Evolutionary conservation across 2,329 filamentous ascomycete genomes (phyloP), one percentile per base, ranked within the genome.

Genomic region (Colletotrichum sp.): DNA sequence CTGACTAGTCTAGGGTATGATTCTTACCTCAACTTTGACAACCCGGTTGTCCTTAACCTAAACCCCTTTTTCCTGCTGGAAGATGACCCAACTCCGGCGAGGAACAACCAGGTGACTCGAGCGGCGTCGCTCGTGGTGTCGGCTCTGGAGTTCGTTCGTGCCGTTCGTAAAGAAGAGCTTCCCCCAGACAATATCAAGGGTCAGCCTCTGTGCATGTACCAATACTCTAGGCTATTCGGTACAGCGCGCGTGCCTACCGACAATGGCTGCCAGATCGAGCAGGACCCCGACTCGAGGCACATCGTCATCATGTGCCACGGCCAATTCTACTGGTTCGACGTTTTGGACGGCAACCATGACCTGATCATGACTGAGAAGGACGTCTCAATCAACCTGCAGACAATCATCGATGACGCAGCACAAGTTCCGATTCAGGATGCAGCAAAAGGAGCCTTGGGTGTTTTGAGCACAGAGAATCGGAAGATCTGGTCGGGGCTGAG

Each of bases 241-340:
- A 98, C 97, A 1, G 96, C 97, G 61, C 92, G 97, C 78, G 95
- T 99, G 10, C 97, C 97, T 0, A 98, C 96, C 1, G 95, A 98
- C 34, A 93, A 97, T 82, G 97, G 97, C 7, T 99, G 97, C 83
- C 94, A 98, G 79, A 98, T 99, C 80, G 96, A 96, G 78, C 96
- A 98, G 83, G 96, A 98, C 80, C 94, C 96, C 1, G 91, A 93
- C n/a, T 95, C 96, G 5, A 98, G 96, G 85, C 97, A 99, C 83
- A 89, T 99, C 48, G 94, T 98, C 12, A 95, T 98, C 58, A 90
- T 98, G 85, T 98, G 95, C 82, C 95, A 96, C 78, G 97, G 97
- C 3, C 97, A 99, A 79, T 96, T 98, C 81, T 99, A 99, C 85
- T 98, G 96, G 96, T 99, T 99, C 80, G 97, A 99, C 83, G 96